Conservation (phyloP, 257 asterid species). For the Mitragyna speciosa region DNA sequence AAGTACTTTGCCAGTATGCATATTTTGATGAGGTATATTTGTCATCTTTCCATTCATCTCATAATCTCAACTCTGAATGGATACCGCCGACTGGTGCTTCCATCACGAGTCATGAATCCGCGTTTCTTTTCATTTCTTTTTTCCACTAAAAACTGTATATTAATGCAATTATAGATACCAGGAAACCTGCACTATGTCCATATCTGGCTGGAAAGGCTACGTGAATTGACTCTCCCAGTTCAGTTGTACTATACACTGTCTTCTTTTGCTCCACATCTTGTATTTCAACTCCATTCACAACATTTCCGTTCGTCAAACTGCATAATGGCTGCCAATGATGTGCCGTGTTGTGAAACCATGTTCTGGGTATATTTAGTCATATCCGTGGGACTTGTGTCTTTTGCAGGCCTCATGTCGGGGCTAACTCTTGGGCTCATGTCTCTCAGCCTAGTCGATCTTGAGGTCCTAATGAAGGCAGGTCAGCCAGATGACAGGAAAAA, state of each 20-base stretch:
- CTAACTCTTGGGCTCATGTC: conserved; percentile 92
- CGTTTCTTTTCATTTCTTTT: not conserved
- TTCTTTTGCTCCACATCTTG: not conserved
- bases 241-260: not conserved
- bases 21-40: too few relatives aligned
- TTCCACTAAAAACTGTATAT: not conserved
- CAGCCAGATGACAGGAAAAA: conserved; percentile 61
- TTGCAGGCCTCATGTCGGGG: conserved; percentile 95
- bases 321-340: conserved; percentile 87
- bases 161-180: not conserved
- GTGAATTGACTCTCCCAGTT: not conserved
- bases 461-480: conserved; percentile 75
- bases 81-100: not conserved
- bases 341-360: conserved; percentile 86
- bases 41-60: too few relatives aligned
- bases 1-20: too few relatives aligned
- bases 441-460: conserved; percentile 87
- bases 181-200: not conserved
- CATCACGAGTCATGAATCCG: not conserved
- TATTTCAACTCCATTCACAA: not conserved
- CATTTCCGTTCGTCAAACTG: not conserved
- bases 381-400: conserved; percentile 58
- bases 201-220: not conserved
- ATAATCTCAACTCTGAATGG: too few relatives aligned
- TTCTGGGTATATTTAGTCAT: conserved; percentile 74